Evolutionary conservation across 2,329 filamentous ascomycete species (phyloP), one percentile per base, ranked within the genome.

Genomic region (Fusarium caatingaense): DNA sequence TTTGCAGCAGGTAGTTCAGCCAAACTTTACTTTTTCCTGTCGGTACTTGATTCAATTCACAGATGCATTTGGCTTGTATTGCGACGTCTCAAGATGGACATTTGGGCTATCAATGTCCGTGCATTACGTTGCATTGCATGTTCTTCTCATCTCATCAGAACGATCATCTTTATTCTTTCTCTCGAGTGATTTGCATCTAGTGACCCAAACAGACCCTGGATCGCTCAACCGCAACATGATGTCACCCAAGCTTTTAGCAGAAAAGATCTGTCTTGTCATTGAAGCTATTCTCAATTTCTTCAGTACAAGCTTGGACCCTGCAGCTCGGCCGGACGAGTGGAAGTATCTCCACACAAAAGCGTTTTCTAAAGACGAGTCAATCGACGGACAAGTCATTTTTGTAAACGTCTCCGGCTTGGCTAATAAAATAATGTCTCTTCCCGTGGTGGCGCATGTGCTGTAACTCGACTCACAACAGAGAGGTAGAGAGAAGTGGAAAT

Each of bases 161-260:
- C 53, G 56, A 64, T 65, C 51, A 64, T 65, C 47, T 63, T 42
- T 25, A 60, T 46, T 55, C 25, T 28, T 46, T 30, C 12, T 44
- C 16, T 45, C 13, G 8, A 5, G 5, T 45, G n/a, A 20, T 27
- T 11, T 30, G 18, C 51, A 13, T 51, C 53, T 34, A 37, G 10
- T 37, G 5, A n/a, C 12, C 10, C 18, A n/a, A 37, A 10, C 10
- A 49, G 53, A 64, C 70, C 60, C 63, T 56, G 48, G 50, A 71
- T 64, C 60, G 50, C 63, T 61, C 56, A 62, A 66, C 65, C 30
- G 40, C 18, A 37, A 16, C 30, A 65, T 71, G 58, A 74, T 69
- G 58, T 69, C 68, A 73, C 45, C 20, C 49, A 53, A 65, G 59
- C 71, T 59, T 58, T 60, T 45, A 16, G 6, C 18, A 40, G 13